Conservation (phyloP, 164 flowering plant genomes). For the Cinnamomum micranthum region DNA sequence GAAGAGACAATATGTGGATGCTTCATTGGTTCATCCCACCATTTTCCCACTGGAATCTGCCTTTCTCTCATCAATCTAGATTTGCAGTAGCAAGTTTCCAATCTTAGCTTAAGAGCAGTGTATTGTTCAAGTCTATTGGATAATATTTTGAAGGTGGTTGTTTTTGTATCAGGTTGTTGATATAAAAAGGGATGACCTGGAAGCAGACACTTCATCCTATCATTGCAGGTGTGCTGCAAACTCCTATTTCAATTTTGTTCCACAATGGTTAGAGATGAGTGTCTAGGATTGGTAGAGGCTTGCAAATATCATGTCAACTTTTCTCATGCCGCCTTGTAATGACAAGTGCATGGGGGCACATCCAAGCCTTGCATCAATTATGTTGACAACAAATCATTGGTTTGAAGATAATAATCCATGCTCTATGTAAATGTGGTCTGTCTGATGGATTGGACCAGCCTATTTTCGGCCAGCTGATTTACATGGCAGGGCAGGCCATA, state of each 20-base stretch:
- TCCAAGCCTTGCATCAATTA: not conserved
- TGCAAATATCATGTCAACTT: not conserved
- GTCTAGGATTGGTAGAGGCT: not conserved
- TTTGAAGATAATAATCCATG: not conserved
- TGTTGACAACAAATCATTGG: not conserved
- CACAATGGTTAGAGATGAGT: not conserved
- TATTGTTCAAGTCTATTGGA: not conserved
- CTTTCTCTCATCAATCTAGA: too few relatives aligned
- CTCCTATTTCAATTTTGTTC: not conserved
- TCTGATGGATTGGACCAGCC: not conserved
- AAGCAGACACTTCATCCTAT: slow-evolving; percentile 82
- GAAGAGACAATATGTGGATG: too few relatives aligned
- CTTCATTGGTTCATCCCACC: too few relatives aligned
- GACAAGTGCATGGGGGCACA: not conserved
- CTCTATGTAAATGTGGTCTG: not conserved
- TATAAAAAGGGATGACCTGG: slow-evolving; percentile 38
- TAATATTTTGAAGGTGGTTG: too few relatives aligned
- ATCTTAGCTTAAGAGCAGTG: too few relatives aligned
- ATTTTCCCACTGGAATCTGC: too few relatives aligned
- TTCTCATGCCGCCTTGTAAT: not conserved
- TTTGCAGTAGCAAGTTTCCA: too few relatives aligned
- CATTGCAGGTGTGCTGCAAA: slow-evolving; percentile 63
- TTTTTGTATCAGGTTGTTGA: slow-evolving; percentile 44
- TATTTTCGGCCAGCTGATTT: not conserved
- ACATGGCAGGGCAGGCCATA: not conserved